Conservation (phyloP, 441 rosid species). For the Pelargonium citronellum region DNA sequence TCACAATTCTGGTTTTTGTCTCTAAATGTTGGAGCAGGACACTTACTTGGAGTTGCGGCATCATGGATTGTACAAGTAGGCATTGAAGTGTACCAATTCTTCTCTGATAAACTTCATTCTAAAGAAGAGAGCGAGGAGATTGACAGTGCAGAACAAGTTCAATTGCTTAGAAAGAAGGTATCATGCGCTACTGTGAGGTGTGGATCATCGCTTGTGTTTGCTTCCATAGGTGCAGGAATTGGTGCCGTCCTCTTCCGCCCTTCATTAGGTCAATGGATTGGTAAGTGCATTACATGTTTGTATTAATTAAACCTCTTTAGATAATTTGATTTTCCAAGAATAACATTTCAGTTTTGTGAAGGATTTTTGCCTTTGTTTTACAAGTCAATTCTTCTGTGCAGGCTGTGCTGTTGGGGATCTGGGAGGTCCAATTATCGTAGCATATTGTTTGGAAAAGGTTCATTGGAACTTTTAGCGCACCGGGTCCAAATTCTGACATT, state of each 20-base stretch:
- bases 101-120: slow-evolving; percentile 17
- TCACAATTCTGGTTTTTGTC: neutral
- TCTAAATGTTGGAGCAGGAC: slow-evolving; percentile 50
- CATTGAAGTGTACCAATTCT: slow-evolving; percentile 58
- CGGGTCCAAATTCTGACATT: slow-evolving; percentile 5
- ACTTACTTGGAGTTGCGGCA: slow-evolving; percentile 71
- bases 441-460: slow-evolving; percentile 57
- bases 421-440: slow-evolving; percentile 63
- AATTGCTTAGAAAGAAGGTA: slow-evolving; percentile 62
- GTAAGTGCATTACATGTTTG: slow-evolving; percentile 34
- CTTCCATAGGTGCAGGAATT: slow-evolving; percentile 83
- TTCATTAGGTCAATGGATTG: slow-evolving; percentile 74
- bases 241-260: slow-evolving; percentile 70
- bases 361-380: neutral
- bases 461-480: slow-evolving; percentile 39
- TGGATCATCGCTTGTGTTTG: slow-evolving; percentile 65
- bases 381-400: slow-evolving; percentile 24
- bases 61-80: slow-evolving; percentile 87
- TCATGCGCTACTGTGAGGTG: slow-evolving; percentile 54
- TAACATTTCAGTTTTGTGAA: neutral
- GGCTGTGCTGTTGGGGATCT: slow-evolving; percentile 81
- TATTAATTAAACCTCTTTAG: neutral
- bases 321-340: neutral
- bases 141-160: slow-evolving; percentile 38
- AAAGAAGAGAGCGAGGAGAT: slow-evolving; percentile 35